These are phyloP conservation scores for Conringia planisiliqua DNA, from an alignment of 345 rosid species.

Conservation along the genomic window DNA sequence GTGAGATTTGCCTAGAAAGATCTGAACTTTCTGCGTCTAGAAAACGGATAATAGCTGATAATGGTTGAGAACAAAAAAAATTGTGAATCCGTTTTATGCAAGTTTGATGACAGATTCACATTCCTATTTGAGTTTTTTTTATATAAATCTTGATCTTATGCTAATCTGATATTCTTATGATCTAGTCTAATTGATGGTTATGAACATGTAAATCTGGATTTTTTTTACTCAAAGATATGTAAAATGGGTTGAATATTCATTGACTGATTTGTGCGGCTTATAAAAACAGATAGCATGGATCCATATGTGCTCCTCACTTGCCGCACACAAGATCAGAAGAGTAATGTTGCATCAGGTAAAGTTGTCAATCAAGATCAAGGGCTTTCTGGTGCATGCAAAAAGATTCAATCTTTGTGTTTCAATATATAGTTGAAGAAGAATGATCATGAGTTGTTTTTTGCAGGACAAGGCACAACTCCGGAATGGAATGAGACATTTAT, in stretches of 20 bases:
- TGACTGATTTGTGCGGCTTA: background rate
- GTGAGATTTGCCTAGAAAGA: background rate
- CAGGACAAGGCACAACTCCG: slow-evolving; percentile 62
- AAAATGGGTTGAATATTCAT: background rate
- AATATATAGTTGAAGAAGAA: background rate
- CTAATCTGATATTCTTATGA: background rate
- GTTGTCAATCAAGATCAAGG: slow-evolving; percentile 6
- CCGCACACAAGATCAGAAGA: slow-evolving; percentile 69
- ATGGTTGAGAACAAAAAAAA: background rate
- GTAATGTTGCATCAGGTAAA: slow-evolving; percentile 67
- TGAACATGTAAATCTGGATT: background rate
- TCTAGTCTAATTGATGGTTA: background rate
- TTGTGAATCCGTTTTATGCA: background rate
- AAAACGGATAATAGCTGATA: too few relatives aligned
- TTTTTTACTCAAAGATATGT: background rate
- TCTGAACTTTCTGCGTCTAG: background rate
- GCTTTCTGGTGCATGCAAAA: background rate
- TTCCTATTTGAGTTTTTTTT: background rate
- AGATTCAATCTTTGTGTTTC: background rate
- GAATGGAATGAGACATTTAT: slow-evolving; percentile 84
- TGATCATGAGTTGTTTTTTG: background rate
- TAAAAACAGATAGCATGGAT: slow-evolving; percentile 57
- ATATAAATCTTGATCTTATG: slow-evolving; percentile 1
- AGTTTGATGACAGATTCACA: slow-evolving; percentile 2
- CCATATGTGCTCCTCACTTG: slow-evolving; percentile 63